Evolutionary conservation across 2,329 filamentous ascomycete genomes (phyloP), one percentile per base, ranked within the genome.

Genomic region (Claviceps monticola): DNA sequence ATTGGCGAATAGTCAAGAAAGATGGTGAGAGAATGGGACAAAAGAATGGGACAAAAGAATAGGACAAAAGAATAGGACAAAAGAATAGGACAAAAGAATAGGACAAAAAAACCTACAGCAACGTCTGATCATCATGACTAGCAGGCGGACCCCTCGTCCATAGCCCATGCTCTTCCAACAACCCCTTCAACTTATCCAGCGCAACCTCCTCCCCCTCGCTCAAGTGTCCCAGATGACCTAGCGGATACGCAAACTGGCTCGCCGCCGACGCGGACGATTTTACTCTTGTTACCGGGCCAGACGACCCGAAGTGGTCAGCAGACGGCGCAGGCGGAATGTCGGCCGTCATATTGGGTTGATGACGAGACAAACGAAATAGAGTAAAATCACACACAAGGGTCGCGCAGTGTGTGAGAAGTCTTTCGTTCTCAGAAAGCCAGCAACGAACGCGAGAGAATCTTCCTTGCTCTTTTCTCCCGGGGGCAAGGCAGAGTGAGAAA

Each of bases 141-240:
- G 76, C 64, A 16, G 74, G 72, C 47, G 74, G 73, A 45, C 74
- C 74, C 0, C 74, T 75, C 51, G 69, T 76, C 66, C 81, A 87
- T 58, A 81, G 75, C 8, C 80, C 82, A 57, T 82, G 78, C 61
- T 86, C 74, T 56, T 76, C 71, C 37, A 86, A 75, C 39, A 84
- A 64, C 11, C 66, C 63, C 71, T 90, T 94, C 75, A 96, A 95
- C 43, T 79, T 74, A 23, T 69, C 66, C 49, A 96, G 74, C 17
- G 83, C 80, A 34, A 74, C 69, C 58, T 82, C 75, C 70, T 96
- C 86, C 49, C 78, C 73, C 19, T 75, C 71, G 26, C 73, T 86
- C 54, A 96, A 74, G 67, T 91, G 84, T 48, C 88, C 84, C 46
- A 91, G 71, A 65, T 95, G 89, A n/a, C 88, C 89, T 48, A 78